phyloP scores from a whole-genome alignment of 257 asterid species.

The Craterostigma plantagineum region DNA sequence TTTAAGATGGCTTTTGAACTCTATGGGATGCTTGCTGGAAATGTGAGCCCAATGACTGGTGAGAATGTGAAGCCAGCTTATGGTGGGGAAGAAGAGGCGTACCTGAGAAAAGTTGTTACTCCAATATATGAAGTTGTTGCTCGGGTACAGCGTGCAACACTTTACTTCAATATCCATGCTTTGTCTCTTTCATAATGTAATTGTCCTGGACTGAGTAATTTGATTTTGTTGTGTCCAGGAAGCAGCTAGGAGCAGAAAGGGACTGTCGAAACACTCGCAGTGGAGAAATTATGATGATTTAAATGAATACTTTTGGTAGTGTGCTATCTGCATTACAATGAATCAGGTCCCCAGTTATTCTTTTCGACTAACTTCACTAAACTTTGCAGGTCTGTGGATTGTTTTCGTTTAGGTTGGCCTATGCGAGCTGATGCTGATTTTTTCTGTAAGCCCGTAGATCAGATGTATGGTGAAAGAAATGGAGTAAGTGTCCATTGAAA shows the following conservation, averaged over 20 bases:
- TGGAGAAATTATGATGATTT: conserved; percentile 74
- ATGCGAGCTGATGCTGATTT: conserved; percentile 54
- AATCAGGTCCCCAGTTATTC: conserved; percentile 1
- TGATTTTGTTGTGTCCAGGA: conserved; percentile 19
- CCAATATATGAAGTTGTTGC: conserved; percentile 55
- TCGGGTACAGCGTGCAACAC: conserved; percentile 18
- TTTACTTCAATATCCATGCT: no score
- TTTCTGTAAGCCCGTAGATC: conserved; percentile 31
- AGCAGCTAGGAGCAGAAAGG: conserved; percentile 37
- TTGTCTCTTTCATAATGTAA: no score
- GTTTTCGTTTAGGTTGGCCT: conserved; percentile 72
- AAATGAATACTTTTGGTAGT: conserved; percentile 53
- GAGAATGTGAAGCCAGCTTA: conserved; percentile 68
- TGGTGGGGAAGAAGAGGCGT: conserved; percentile 67
- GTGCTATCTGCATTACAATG: conserved; percentile 1
- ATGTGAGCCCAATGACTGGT: conserved; percentile 54
- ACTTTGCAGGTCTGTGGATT: conserved; percentile 35
- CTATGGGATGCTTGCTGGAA: conserved; percentile 57
- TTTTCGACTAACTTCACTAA: conserved; percentile 3
- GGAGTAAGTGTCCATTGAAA: conserved; percentile 20
- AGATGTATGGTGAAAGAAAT: conserved; percentile 21
- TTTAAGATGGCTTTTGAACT: conserved; percentile 60
- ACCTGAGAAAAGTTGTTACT: conserved; percentile 42
- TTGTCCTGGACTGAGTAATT: no score
- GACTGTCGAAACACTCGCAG: conserved; percentile 38